Evolutionary conservation across 805 yeast genomes (phyloP).

Genomic region (Ogataea paraovalis): DNA sequence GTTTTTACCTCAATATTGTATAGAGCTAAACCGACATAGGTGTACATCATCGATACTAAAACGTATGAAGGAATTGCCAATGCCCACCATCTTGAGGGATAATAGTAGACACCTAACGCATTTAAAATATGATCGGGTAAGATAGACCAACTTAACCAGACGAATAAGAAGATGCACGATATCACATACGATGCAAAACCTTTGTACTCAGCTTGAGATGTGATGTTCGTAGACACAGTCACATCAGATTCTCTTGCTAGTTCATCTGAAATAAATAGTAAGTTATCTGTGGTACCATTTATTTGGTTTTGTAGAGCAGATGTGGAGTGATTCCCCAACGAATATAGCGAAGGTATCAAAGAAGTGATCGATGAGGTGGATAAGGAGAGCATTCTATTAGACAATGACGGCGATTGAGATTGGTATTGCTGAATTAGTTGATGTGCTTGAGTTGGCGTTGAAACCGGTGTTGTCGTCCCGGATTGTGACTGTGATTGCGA

Average conservation of each 20-base stretch:
- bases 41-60: conserved; percentile 66
- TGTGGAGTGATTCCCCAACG: conserved; percentile 24
- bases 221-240: conserved; percentile 49
- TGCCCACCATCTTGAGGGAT: conserved; percentile 93
- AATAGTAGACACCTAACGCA: conserved; percentile 55
- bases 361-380: conserved; percentile 32
- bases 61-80: conserved; percentile 69
- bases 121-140: conserved; percentile 58
- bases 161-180: conserved; percentile 48
- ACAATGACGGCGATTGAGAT: conserved; percentile 13
- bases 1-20: conserved; percentile 79
- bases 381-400: conserved; percentile 27
- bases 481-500: no score
- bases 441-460: background rate
- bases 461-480: background rate
- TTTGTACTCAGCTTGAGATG: conserved; percentile 71
- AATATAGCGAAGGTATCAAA: conserved; percentile 27
- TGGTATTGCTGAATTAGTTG: background rate
- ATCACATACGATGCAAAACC: conserved; percentile 83
- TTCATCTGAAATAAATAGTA: conserved; percentile 39
- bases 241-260: conserved; percentile 66
- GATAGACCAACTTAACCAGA: conserved; percentile 72
- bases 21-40: conserved; percentile 63
- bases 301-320: conserved; percentile 11
- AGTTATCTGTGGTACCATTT: conserved; percentile 12